Evolutionary conservation across 306 rosid species (phyloP).

Genomic region (Comarum palustre): DNA sequence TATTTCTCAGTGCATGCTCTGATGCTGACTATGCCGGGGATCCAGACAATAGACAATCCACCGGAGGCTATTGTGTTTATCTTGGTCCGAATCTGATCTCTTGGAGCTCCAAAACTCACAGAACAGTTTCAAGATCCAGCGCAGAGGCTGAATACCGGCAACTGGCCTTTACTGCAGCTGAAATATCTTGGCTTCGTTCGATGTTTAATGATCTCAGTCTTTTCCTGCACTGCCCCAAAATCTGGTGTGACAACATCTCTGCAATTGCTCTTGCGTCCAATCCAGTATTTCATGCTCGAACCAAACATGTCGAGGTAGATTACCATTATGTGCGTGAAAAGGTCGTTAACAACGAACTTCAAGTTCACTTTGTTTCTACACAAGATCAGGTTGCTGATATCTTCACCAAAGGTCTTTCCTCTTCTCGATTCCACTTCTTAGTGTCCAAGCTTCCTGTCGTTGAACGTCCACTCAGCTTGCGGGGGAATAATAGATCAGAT

Average conservation of each 20-base stretch:
- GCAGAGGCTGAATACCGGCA: not conserved
- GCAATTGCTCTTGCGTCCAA: not conserved
- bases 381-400: no score
- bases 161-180: not conserved
- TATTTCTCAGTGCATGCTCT: not conserved
- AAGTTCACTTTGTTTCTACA: no score
- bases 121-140: not conserved
- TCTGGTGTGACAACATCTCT: not conserved
- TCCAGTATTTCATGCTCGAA: not conserved
- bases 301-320: no score
- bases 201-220: not conserved
- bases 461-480: no score
- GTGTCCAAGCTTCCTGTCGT: no score
- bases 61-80: not conserved
- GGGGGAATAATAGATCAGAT: no score
- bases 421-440: no score
- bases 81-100: not conserved
- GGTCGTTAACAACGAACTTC: no score
- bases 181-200: not conserved
- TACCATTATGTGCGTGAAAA: no score
- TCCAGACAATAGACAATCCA: not conserved
- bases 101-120: not conserved
- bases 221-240: not conserved
- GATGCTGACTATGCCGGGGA: not conserved
- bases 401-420: no score